Evolutionary conservation across 1,139 yeast species (phyloP).

Genomic region (Maudiozyma humilis): DNA sequence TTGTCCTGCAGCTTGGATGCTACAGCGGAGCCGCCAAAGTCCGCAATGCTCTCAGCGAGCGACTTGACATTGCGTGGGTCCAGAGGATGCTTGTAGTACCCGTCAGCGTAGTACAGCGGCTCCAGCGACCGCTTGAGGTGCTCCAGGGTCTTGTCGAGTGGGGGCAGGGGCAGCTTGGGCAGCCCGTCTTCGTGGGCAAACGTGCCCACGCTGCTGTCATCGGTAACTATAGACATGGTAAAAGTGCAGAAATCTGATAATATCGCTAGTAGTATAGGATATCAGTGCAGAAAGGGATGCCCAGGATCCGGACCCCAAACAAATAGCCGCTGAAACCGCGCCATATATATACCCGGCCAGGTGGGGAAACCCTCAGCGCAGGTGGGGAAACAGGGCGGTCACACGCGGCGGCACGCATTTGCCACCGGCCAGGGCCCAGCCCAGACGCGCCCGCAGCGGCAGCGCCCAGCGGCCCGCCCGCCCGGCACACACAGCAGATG

Average conservation of each 20-base stretch:
- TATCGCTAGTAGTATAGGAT: too few species aligned
- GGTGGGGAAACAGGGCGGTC: too few species aligned
- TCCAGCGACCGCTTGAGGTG: slow-evolving; percentile 25
- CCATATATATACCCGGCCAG: too few species aligned
- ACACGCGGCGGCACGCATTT: too few species aligned
- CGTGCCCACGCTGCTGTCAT: slow-evolving; percentile 3
- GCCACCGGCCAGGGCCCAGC: background rate
- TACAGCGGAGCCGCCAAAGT: slow-evolving; percentile 38
- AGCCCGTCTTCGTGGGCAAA: slow-evolving; percentile 17
- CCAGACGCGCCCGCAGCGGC: background rate
- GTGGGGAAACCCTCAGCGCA: too few species aligned
- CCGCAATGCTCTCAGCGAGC: slow-evolving; percentile 29
- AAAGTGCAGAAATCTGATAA: too few species aligned
- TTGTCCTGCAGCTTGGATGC: slow-evolving; percentile 48
- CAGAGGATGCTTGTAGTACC: slow-evolving; percentile 26
- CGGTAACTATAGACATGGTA: background rate
- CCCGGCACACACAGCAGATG: too few species aligned
- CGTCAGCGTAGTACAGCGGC: slow-evolving; percentile 30
- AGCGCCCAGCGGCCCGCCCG: background rate
- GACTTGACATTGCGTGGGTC: slow-evolving; percentile 20
- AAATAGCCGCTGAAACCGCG: background rate
- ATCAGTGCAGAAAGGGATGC: too few species aligned
- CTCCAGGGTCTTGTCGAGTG: slow-evolving; percentile 16
- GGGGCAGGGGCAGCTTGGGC: slow-evolving; percentile 28
- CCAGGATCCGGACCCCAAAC: too few species aligned